Percentiles rank a stretch among this genome's conserved stretches.
Conservation (phyloP, 2,329 filamentous ascomycete genomes). For the Endocalyx cinctus region DNA sequence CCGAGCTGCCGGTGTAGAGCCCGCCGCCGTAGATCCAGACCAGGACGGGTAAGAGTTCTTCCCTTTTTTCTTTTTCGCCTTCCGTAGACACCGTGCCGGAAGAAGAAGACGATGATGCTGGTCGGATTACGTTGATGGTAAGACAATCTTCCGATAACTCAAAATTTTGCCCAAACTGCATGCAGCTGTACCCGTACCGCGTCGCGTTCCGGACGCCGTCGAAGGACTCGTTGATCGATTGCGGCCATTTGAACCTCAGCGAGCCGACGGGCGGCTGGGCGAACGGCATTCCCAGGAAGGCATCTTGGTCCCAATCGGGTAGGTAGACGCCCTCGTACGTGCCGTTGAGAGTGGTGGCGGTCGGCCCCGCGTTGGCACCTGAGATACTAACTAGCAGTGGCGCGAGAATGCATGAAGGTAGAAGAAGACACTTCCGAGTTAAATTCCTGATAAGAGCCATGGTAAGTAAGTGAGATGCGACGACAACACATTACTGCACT, state of each 20-base stretch:
- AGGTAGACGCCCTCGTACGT: constrained; percentile 31
- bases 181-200: constrained; percentile 39
- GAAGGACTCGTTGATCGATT: constrained; percentile 34
- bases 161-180: constrained; percentile 39
- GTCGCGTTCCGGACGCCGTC: constrained; percentile 34
- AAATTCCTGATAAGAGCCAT: too few species aligned
- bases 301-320: constrained; percentile 32
- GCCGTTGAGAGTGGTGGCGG: constrained; percentile 24
- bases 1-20: constrained; percentile 43
- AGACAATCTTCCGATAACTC: constrained; percentile 46
- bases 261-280: constrained; percentile 33
- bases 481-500: too few species aligned
- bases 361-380: constrained; percentile 5
- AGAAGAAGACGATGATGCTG: too few species aligned
- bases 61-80: too few species aligned
- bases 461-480: too few species aligned
- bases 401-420: background rate
- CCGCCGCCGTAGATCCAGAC: constrained; percentile 59
- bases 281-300: constrained; percentile 35
- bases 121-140: constrained; percentile 37
- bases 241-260: constrained; percentile 32
- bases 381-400: background rate
- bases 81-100: constrained; percentile 18
- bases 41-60: constrained; percentile 35
- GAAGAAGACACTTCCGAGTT: too few species aligned